Evolutionary conservation across 73 alveolate genomes (phyloP).

Genomic region (Blepharisma stoltei): DNA sequence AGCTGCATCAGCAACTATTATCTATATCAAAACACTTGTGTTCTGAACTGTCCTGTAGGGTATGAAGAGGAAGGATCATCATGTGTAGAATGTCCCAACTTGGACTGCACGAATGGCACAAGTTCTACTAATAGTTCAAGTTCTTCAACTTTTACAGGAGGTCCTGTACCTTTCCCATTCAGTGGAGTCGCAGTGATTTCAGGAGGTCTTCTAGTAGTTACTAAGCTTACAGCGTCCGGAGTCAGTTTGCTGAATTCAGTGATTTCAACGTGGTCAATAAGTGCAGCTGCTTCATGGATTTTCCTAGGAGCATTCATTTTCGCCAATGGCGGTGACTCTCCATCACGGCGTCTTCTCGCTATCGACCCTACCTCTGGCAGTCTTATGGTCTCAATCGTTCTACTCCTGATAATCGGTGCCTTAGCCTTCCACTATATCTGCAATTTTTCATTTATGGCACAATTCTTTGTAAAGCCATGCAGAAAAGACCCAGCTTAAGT

Average conservation of each 20-base stretch:
- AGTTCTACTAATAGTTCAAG: background rate
- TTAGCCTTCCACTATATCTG: constrained; percentile 2
- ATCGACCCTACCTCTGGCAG: background rate
- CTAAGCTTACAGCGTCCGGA: constrained; percentile 5
- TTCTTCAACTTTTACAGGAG: constrained; percentile 14
- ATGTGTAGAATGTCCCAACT: constrained; percentile 1
- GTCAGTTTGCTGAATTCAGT: constrained; percentile 9
- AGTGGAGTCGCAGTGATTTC: background rate
- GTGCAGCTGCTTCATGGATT: constrained; percentile 30
- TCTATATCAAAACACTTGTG: background rate
- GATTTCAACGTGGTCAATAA: constrained; percentile 2
- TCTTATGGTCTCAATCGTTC: background rate
- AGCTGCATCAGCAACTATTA: background rate
- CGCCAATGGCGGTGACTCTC: background rate
- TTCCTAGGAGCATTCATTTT: constrained; percentile 7
- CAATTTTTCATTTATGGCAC: background rate
- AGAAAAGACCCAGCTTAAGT: background rate
- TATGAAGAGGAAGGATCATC: background rate
- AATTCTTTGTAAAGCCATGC: background rate
- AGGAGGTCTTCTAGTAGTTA: background rate
- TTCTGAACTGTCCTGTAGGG: background rate
- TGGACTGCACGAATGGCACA: background rate
- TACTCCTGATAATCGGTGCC: background rate
- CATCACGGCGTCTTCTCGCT: background rate
- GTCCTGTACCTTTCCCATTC: constrained; percentile 25